Evolutionary conservation across 805 yeast species (phyloP), one percentile per base, ranked within the genome.

Genomic region (Vanderwaltozyma yarrowii): DNA sequence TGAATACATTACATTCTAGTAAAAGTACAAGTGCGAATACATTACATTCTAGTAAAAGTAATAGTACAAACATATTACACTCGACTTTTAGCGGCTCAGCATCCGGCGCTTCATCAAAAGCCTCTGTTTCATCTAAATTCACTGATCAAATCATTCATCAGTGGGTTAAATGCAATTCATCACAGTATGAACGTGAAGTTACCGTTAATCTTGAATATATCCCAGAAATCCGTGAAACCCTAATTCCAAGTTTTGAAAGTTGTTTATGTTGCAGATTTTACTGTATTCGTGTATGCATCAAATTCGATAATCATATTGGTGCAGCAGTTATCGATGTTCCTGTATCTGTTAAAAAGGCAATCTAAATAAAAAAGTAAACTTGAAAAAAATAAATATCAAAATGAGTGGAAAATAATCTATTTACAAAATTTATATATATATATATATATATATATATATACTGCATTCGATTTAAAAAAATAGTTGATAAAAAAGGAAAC

Each of bases 231-330:
- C 60, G 59, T 34, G 66, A 71, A 34, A 74, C 77, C 1, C 52
- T 80, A 38, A 53, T 75, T 14, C 86, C 86, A 1, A 69, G 69
- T 38, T 79, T 78, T 54, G 83, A 78, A 46, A 70, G 69, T 35
- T 80, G 86, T 55, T 57, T 74, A 39, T 63, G 77, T n/a, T 70
- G 78, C 4, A 65, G 86, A 50, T 54, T 70, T 14, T 78, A 80
- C 52, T 65, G 72, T 42, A 56, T 76, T 37, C 70, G 76, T 39
- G 65, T 74, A 1, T 50, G 54, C 21, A 66, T 73, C 20, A 67
- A 61, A 41, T 71, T 67, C 39, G 71, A 66, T 14, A 55, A 60
- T 32, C 53, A 54, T 32, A 37, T 52, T 13, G 63, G 65, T 12
- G 42, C 46, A 5, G 54, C 60, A 4, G 39, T 37, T 2, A 46